Evolutionary conservation across 441 rosid genomes (phyloP).

Genomic region (Gossypium schwendimanii): DNA sequence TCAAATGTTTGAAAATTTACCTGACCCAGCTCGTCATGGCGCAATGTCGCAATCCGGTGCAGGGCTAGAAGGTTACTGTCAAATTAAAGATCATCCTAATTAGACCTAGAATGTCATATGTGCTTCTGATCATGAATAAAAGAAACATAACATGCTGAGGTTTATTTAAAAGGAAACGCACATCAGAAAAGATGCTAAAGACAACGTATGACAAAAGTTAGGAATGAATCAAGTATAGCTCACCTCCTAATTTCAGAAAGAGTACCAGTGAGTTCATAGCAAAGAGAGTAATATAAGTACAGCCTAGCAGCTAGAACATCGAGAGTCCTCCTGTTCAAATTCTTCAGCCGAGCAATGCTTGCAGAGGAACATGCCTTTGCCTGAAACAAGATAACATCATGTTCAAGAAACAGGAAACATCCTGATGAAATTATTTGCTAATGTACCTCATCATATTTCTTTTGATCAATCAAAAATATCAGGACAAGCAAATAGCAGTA

Average conservation of each 20-base stretch:
- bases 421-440: not conserved
- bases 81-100: conserved; percentile 9
- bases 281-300: conserved; percentile 60
- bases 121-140: not conserved
- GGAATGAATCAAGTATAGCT: conserved; percentile 7
- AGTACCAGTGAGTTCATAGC: conserved; percentile 63
- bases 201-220: not conserved
- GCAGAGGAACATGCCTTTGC: conserved; percentile 67
- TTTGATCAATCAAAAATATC: conserved; percentile 62
- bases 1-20: conserved; percentile 20
- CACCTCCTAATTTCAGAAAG: conserved; percentile 73
- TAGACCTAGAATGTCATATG: conserved; percentile 3
- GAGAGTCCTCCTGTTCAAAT: conserved; percentile 59
- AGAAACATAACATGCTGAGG: not conserved
- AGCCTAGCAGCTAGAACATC: conserved; percentile 69
- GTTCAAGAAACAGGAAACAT: not conserved
- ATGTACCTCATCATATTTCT: conserved; percentile 51
- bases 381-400: conserved; percentile 20
- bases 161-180: not conserved
- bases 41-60: conserved; percentile 60
- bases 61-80: conserved; percentile 51
- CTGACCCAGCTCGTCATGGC: conserved; percentile 71
- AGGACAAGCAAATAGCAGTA: conserved; percentile 58
- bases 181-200: not conserved
- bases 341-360: conserved; percentile 52